These are phyloP conservation scores for Leccinum truebloodii DNA, from an alignment of 768 basidiomycete genomes.

Conservation along the genomic window DNA sequence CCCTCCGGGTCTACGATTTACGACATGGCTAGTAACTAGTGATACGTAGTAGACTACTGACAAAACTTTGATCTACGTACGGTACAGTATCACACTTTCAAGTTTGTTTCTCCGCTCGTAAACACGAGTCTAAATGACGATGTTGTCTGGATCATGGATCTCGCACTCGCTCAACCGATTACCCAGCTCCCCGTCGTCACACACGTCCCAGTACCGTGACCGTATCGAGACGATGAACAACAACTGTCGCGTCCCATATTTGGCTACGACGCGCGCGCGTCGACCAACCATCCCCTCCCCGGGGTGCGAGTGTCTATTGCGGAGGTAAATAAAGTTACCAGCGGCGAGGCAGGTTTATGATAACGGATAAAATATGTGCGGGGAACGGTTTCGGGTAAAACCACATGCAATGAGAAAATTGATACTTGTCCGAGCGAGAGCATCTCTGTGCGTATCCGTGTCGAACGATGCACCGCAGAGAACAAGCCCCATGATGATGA, in stretches of 20 bases:
- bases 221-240: slow-evolving; percentile 39
- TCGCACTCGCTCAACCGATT: not conserved
- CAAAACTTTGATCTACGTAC: too few relatives aligned
- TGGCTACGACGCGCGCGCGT: slow-evolving; percentile 70
- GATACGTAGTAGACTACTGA: too few relatives aligned
- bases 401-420: not conserved
- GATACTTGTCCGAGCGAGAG: not conserved
- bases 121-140: too few relatives aligned
- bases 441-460: not conserved
- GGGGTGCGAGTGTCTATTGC: too few relatives aligned
- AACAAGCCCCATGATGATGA: slow-evolving; percentile 9
- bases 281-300: slow-evolving; percentile 69
- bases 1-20: too few relatives aligned
- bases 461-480: slow-evolving; percentile 7
- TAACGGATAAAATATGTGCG: slow-evolving; percentile 27
- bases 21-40: too few relatives aligned
- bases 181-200: slow-evolving; percentile 74
- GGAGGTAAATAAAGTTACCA: slow-evolving; percentile 16
- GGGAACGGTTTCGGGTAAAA: not conserved
- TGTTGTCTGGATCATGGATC: not conserved
- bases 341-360: slow-evolving; percentile 7
- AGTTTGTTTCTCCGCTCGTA: too few relatives aligned
- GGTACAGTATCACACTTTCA: too few relatives aligned
- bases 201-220: slow-evolving; percentile 51
- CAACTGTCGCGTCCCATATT: slow-evolving; percentile 40